phyloP scores from a whole-genome alignment of 2,329 filamentous ascomycete species.

The Fusarium humuli region DNA sequence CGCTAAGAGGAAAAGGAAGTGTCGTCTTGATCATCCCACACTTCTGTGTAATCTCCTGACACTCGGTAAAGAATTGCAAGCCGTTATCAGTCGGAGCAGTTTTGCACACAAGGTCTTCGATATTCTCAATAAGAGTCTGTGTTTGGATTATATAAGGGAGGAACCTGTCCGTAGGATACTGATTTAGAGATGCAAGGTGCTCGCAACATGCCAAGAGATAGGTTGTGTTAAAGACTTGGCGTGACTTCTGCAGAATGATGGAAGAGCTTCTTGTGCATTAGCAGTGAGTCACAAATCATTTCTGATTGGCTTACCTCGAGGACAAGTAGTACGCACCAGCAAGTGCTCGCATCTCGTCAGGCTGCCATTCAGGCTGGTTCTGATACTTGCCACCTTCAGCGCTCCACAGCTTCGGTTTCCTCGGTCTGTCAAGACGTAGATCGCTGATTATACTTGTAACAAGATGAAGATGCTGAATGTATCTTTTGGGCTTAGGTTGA shows the following conservation, averaged over 20 bases:
- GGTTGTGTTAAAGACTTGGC: slow-evolving; percentile 36
- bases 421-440: slow-evolving; percentile 46
- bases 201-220: slow-evolving; percentile 46
- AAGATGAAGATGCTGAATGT: slow-evolving; percentile 47
- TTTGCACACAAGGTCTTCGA: slow-evolving; percentile 40
- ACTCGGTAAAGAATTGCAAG: slow-evolving; percentile 14
- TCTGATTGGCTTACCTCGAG: slow-evolving; percentile 36
- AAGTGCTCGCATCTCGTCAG: slow-evolving; percentile 47
- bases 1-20: slow-evolving; percentile 44
- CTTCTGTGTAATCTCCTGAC: slow-evolving; percentile 17
- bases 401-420: slow-evolving; percentile 43
- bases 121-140: slow-evolving; percentile 44
- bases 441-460: slow-evolving; percentile 50
- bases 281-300: fast-evolving
- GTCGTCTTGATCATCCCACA: slow-evolving; percentile 34
- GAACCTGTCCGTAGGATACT: slow-evolving; percentile 43
- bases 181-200: slow-evolving; percentile 22
- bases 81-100: background rate
- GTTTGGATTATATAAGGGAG: slow-evolving; percentile 43
- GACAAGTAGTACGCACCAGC: slow-evolving; percentile 49
- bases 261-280: slow-evolving; percentile 39
- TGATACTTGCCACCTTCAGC: slow-evolving; percentile 37
- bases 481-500: slow-evolving; percentile 45
- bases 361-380: slow-evolving; percentile 41
- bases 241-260: slow-evolving; percentile 48